A percentile compares a stretch with the other conserved stretches of the same genome.
Evolutionary conservation across 495 filamentous ascomycete genomes (phyloP).

Genomic region (Podospora pseudoanserina): DNA sequence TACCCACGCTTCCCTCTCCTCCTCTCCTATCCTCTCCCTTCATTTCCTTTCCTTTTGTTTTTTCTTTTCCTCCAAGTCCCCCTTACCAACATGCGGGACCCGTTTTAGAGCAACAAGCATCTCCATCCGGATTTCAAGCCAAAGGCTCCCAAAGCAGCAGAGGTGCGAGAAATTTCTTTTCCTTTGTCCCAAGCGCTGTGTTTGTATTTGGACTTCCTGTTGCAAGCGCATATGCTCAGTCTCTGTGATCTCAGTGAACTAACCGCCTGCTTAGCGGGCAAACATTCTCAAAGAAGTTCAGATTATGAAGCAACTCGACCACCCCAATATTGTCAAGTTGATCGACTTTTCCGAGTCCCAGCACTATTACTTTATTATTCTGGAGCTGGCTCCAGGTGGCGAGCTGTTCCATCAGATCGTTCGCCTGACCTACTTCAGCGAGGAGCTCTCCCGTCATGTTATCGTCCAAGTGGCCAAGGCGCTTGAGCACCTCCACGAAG

Average conservation of each 20-base stretch:
- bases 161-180: slow-evolving; percentile 73
- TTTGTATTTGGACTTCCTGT: background rate
- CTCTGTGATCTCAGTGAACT: background rate
- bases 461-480: slow-evolving; percentile 91
- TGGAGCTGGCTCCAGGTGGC: slow-evolving; percentile 92
- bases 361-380: slow-evolving; percentile 95
- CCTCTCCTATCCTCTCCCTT: slow-evolving; percentile 20
- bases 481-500: slow-evolving; percentile 90
- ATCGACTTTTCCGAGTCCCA: slow-evolving; percentile 89
- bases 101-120: slow-evolving; percentile 71
- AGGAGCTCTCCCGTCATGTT: slow-evolving; percentile 89
- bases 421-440: slow-evolving; percentile 95
- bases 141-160: slow-evolving; percentile 86
- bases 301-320: slow-evolving; percentile 95
- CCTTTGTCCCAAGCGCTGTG: slow-evolving; percentile 22
- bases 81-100: slow-evolving; percentile 42
- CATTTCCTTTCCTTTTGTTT: slow-evolving; percentile 22
- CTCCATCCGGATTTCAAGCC: slow-evolving; percentile 89
- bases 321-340: slow-evolving; percentile 90
- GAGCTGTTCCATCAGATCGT: slow-evolving; percentile 99
- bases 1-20: slow-evolving; percentile 31
- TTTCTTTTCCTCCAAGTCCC: slow-evolving; percentile 25
- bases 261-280: slow-evolving; percentile 60
- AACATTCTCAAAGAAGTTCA: slow-evolving; percentile 98
- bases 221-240: background rate